Base-by-base conservation (phyloP, 129 eudicot genomes). In the Logfia minima region DNA sequence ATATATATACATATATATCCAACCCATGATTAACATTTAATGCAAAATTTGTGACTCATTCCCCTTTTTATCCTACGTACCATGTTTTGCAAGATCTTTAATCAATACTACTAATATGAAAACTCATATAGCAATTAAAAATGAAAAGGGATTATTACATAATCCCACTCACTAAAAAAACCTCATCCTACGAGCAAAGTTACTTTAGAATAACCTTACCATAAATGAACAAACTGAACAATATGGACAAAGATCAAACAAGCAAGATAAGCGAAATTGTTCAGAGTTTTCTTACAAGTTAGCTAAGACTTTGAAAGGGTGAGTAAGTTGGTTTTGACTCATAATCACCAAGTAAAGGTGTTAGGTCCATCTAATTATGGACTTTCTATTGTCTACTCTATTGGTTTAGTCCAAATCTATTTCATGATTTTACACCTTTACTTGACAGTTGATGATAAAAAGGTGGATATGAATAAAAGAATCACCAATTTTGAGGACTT, bases 251-350 rank as follows among this genome's bases (percentile, higher is more conserved):
- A 70, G 22, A 17, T 70, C 41, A 7, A 32, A 48, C 22, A 70
- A 70, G 75, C 41, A 70, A n/a, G 71, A 51, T 37, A 24, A 48
- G 19, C 59, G 21, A 6, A 51, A 71, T 19, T 24, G 39, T 69
- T 29, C 18, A 51, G 72, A 29, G 0, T 68, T 66, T 28, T 68
- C 2, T 71, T 65, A 51, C 68, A 79, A 63, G 74, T 75, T 83
- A 75, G 65, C 53, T 39, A 52, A 17, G 70, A 75, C 73, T 68
- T 80, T 29, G 8, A 29, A 76, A 28, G 74, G 48, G 71, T 43
- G 51, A 66, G 78, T 66, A 74, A 66, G 79, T 81, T 81, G 79
- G 83, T 79, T 77, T 69, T 64, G 83, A 85, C 88, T 64, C 64
- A 29, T 59, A 39, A 77, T 63, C 31, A 63, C 58, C 58, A 61